Base-by-base conservation (phyloP, 805 yeast genomes). In the Starmerella geochares region DNA sequence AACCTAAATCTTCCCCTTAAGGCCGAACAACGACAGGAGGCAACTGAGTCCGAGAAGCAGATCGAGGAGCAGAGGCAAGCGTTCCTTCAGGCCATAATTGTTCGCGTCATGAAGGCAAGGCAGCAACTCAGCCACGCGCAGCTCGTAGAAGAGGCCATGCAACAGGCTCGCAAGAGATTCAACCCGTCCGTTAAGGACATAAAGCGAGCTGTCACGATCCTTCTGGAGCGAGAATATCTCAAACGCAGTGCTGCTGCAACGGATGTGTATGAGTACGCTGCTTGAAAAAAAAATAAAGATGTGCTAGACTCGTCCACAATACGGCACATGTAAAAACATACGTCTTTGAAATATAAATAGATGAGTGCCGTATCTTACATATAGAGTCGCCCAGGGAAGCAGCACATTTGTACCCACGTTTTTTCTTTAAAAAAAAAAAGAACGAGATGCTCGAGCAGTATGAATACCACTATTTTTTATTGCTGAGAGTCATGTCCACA, bases 61-160 rank as follows among this genome's bases (percentile, higher is more conserved):
- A 79, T 90, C 44, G 86, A 81, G 60, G 92, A 86, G 60, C 87
- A 87, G 53, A 77, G 96, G 63, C 83, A 82, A 67, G 79, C 83
- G 62, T 81, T 81, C 68, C 72, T 92, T 59, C 85, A 86, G 62
- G 96, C 97, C 2, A 85, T 95, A 61, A 86, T 92, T 67, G 97
- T 90, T 35, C 77, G 98, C 60, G 85, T 90, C 62, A 92, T 90
- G 97, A 90, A 90, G 70, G 88, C 96, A 1, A 76, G 96, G 62
- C 84, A 87, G 65, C 74, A 73, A 39, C 71, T 86, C 59, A 78
- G 78, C 56, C 96, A 88, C 63, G 83, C 81, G 44, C 81, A 80
- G 49, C 74, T 90, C 60, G 80, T 87, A 37, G 85, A 83, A 59
- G 97, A 90, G 65, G 90, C 88, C 37, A 80, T 86, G 59, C 83